Conservation (phyloP, 441 rosid species). For the Lepidium campestre region DNA sequence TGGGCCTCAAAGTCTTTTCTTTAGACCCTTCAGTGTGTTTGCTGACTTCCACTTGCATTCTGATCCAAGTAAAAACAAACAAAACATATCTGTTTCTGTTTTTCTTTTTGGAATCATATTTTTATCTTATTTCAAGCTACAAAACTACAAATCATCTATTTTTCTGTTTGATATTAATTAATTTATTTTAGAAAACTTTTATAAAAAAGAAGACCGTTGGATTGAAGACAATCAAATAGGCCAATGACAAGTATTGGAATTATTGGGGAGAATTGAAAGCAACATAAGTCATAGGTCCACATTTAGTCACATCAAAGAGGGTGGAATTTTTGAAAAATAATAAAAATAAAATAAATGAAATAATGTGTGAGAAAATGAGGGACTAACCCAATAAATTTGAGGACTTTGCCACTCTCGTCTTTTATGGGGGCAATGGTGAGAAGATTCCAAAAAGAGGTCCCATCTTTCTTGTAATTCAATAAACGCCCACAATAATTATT, state of each 20-base stretch:
- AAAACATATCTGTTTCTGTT: background rate
- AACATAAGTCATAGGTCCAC: conserved; percentile 25
- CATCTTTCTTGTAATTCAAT: conserved; percentile 92
- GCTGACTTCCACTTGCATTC: conserved; percentile 98
- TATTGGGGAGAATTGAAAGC: conserved; percentile 21
- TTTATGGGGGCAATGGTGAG: conserved; percentile 92
- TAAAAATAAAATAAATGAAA: background rate
- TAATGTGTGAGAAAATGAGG: background rate
- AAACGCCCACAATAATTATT: conserved; percentile 78
- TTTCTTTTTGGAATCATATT: background rate
- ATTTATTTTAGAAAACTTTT: too few relatives aligned
- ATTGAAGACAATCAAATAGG: background rate
- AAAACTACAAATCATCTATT: background rate
- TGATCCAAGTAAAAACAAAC: conserved; percentile 29
- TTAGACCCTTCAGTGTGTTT: conserved; percentile 87
- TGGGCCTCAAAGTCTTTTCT: conserved; percentile 77
- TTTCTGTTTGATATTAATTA: background rate
- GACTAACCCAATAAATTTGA: conserved; percentile 90
- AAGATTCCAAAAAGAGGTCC: conserved; percentile 93
- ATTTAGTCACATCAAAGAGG: conserved; percentile 21
- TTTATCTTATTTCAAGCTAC: background rate
- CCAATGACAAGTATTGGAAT: background rate
- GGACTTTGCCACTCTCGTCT: conserved; percentile 74
- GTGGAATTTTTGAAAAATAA: conserved; percentile 4
- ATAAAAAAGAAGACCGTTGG: background rate